phyloP scores from a whole-genome alignment of 164 flowering plant species.

The Vitis riparia region DNA sequence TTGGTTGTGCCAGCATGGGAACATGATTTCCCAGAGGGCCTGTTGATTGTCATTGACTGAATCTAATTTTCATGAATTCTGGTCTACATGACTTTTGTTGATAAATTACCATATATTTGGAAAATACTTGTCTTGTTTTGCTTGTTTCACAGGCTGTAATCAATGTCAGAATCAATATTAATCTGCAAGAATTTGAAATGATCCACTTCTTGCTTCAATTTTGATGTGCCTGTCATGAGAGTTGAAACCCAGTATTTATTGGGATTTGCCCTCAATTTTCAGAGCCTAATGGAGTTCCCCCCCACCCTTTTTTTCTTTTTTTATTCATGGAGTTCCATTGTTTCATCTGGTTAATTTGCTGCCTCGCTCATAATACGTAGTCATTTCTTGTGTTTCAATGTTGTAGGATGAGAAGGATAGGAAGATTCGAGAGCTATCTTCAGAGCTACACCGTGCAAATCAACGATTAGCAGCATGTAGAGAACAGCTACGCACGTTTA shows the following conservation, averaged over 20 bases:
- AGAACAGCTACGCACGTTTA: slow-evolving; percentile 43
- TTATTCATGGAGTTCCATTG: background rate
- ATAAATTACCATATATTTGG: background rate
- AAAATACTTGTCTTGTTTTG: background rate
- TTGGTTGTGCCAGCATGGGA: too few species aligned
- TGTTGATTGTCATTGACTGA: background rate
- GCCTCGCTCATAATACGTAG: background rate
- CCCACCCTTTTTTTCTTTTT: background rate
- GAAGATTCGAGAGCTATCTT: slow-evolving; percentile 48
- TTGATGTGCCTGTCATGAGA: background rate
- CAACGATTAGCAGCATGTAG: slow-evolving; percentile 43
- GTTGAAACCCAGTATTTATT: background rate
- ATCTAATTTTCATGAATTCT: background rate
- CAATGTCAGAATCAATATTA: background rate
- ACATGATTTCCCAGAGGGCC: background rate
- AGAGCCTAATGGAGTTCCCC: background rate
- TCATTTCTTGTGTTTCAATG: background rate
- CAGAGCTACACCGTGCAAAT: slow-evolving; percentile 45
- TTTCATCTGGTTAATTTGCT: background rate
- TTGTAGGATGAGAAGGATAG: slow-evolving; percentile 58
- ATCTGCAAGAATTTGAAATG: background rate
- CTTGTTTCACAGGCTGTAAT: background rate
- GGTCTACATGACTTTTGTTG: background rate
- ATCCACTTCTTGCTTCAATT: background rate
- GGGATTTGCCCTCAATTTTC: background rate